These are phyloP conservation scores for Calendula officinalis DNA, from an alignment of 129 eudicot genomes.

Conservation along the genomic window DNA sequence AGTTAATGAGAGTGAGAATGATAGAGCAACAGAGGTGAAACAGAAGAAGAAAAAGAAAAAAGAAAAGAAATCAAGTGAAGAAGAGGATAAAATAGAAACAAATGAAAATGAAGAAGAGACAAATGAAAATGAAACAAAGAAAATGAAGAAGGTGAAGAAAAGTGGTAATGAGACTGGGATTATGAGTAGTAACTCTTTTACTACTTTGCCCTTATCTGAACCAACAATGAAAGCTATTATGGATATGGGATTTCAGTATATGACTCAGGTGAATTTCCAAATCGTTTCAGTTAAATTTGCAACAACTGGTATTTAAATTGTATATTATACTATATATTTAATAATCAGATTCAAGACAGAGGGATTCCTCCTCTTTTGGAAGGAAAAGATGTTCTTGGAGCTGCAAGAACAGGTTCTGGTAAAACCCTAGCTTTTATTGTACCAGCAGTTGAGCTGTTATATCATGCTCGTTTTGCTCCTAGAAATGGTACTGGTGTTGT, in stretches of 20 bases:
- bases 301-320: neutral
- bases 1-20: constrained; percentile 9
- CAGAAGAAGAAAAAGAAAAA: neutral
- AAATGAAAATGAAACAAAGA: constrained; percentile 1
- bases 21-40: neutral
- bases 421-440: constrained; percentile 81
- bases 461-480: constrained; percentile 54
- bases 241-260: constrained; percentile 50
- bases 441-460: constrained; percentile 76
- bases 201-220: constrained; percentile 49
- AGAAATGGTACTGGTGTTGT: constrained; percentile 90
- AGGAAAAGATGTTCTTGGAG: constrained; percentile 87
- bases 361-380: constrained; percentile 73
- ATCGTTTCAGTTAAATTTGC: neutral
- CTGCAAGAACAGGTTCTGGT: constrained; percentile 92
- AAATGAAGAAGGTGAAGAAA: constrained; percentile 21
- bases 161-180: constrained; percentile 43
- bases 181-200: constrained; percentile 55
- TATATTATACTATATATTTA: constrained; percentile 5
- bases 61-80: neutral
- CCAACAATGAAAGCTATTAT: constrained; percentile 52
- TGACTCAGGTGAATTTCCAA: constrained; percentile 59
- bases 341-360: constrained; percentile 63
- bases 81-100: constrained; percentile 25
- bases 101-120: constrained; percentile 21